These are phyloP conservation scores for Ogataea zsoltii DNA, from an alignment of 805 yeast genomes.

Conservation along the genomic window DNA sequence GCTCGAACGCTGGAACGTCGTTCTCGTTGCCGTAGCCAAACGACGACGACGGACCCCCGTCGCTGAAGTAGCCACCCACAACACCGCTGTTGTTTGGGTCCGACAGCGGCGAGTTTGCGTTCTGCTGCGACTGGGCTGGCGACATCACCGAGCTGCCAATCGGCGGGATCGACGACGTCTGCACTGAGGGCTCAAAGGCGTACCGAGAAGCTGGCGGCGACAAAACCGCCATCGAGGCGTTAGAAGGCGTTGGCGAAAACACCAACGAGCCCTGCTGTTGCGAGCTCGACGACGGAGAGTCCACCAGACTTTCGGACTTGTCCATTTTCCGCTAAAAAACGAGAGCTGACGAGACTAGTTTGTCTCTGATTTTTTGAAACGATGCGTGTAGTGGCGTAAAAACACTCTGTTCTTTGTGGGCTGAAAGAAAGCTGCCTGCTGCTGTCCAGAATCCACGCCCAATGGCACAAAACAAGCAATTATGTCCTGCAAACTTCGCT, in stretches of 20 bases:
- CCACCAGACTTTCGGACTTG: conserved; percentile 14
- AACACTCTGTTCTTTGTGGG: neutral
- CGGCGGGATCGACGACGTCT: conserved; percentile 29
- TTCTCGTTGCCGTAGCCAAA: conserved; percentile 21
- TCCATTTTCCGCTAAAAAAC: conserved; percentile 7
- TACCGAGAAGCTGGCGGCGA: conserved; percentile 43
- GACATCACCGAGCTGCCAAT: conserved; percentile 19
- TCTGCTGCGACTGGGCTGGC: conserved; percentile 16
- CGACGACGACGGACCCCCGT: conserved; percentile 17
- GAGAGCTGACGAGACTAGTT: neutral
- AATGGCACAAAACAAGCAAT: too few relatives aligned
- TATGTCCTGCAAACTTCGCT: too few relatives aligned
- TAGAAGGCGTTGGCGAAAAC: conserved; percentile 27
- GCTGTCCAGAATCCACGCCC: too few relatives aligned
- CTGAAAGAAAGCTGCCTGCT: neutral
- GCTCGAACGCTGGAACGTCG: conserved; percentile 36
- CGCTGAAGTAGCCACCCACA: conserved; percentile 15
- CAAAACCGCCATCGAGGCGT: conserved; percentile 38
- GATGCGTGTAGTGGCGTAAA: neutral
- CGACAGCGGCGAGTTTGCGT: conserved; percentile 20
- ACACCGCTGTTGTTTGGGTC: conserved; percentile 14
- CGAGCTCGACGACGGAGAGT: conserved; percentile 15
- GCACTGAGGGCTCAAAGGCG: conserved; percentile 32
- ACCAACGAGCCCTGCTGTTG: conserved; percentile 17
- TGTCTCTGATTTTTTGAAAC: too few relatives aligned